These are phyloP conservation scores for Malassezia yamatoensis DNA, from an alignment of 1,284 basidiomycete genomes.

Conservation along the genomic window DNA sequence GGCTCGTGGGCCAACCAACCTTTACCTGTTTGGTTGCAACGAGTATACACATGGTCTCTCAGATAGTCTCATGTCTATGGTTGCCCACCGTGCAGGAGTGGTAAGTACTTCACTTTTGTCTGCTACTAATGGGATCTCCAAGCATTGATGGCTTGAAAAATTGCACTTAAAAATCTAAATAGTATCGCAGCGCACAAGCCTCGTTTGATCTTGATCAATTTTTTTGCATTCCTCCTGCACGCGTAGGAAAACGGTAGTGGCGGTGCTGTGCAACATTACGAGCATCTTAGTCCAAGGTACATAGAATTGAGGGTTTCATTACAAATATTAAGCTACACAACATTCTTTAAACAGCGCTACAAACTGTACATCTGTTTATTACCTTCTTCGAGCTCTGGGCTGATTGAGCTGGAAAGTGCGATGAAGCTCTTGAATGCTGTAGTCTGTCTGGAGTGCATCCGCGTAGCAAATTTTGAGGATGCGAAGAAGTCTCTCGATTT, in stretches of 20 bases:
- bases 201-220: no score
- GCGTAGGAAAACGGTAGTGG: no score
- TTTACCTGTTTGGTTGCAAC: constrained; percentile 44
- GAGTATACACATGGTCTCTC: constrained; percentile 41
- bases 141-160: constrained; percentile 26
- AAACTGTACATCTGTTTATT: not conserved
- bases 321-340: no score
- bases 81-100: constrained; percentile 39
- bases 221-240: no score
- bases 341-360: no score
- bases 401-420: constrained; percentile 7
- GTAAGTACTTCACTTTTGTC: constrained; percentile 39
- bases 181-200: no score
- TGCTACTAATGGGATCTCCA: constrained; percentile 22
- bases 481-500: constrained; percentile 10
- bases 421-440: constrained; percentile 64
- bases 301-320: no score
- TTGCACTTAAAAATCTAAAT: constrained; percentile 38
- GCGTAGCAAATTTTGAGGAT: constrained; percentile 13
- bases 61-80: constrained; percentile 39
- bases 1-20: not conserved
- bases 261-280: no score
- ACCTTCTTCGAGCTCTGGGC: constrained; percentile 13
- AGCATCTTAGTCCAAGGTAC: no score
- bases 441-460: constrained; percentile 23